phyloP scores from a whole-genome alignment of 2,329 filamentous ascomycete genomes.

The Botrytis galanthina region DNA sequence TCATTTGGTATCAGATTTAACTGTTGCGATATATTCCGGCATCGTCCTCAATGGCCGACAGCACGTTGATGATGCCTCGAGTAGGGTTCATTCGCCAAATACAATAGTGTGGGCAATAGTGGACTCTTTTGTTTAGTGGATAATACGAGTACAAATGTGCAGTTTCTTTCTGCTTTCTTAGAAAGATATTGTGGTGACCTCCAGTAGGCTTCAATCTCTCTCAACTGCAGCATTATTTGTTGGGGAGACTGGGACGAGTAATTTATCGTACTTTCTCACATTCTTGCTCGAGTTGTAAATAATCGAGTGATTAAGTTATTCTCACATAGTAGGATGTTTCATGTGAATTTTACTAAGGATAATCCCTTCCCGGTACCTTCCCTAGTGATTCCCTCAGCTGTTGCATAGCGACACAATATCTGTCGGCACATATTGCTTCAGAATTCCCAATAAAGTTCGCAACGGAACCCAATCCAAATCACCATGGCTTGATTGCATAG shows the following conservation, averaged over 20 bases:
- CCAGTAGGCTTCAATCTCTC: not conserved
- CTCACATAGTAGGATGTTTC: too few relatives aligned
- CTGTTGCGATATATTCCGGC: not conserved
- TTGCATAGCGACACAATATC: constrained; percentile 27
- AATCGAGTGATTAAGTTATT: not conserved
- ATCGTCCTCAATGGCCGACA: not conserved
- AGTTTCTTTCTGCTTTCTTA: not conserved
- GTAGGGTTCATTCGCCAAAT: not conserved
- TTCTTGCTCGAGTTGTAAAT: not conserved
- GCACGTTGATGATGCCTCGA: not conserved
- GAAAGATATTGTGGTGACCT: not conserved
- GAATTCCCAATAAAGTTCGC: constrained; percentile 22
- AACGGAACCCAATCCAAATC: constrained; percentile 32
- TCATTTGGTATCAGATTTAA: not conserved
- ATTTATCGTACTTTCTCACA: not conserved
- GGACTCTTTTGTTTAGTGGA: not conserved
- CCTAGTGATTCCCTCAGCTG: not conserved
- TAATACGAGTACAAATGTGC: not conserved
- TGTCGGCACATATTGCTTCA: constrained; percentile 29
- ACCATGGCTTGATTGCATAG: constrained; percentile 30
- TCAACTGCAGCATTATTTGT: not conserved
- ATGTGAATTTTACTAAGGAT: not conserved
- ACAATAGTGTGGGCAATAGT: too few relatives aligned
- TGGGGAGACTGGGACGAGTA: not conserved
- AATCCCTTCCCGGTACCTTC: not conserved